These are phyloP conservation scores for Geoglossum cookeanum DNA, from an alignment of 2,329 filamentous ascomycete genomes.

Conservation along the genomic window DNA sequence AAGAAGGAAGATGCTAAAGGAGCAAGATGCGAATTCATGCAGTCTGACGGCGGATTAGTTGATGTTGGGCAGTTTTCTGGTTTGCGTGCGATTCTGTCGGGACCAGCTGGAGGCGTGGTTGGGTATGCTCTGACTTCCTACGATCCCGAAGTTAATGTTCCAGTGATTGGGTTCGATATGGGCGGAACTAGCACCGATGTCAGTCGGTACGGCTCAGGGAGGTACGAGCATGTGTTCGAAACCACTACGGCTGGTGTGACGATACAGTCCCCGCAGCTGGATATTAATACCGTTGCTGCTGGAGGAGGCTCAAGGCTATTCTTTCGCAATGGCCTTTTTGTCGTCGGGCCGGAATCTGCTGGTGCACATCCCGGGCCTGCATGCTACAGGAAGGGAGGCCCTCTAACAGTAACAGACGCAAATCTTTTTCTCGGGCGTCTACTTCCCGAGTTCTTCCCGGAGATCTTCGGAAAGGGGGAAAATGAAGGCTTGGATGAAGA, in stretches of 20 bases:
- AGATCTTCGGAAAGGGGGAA: constrained; percentile 85
- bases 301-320: constrained; percentile 73
- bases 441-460: constrained; percentile 80
- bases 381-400: constrained; percentile 78
- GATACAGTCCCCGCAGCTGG: constrained; percentile 77
- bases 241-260: constrained; percentile 88
- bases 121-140: constrained; percentile 86
- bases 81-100: constrained; percentile 67
- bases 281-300: constrained; percentile 89
- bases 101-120: constrained; percentile 82
- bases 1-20: constrained; percentile 43
- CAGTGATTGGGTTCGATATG: constrained; percentile 93
- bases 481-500: constrained; percentile 59
- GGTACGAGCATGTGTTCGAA: constrained; percentile 87
- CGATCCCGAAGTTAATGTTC: constrained; percentile 60
- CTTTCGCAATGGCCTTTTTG: constrained; percentile 76
- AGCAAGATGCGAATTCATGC: constrained; percentile 87
- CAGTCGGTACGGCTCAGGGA: constrained; percentile 64
- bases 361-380: constrained; percentile 78
- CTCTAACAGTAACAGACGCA: constrained; percentile 82
- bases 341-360: constrained; percentile 77
- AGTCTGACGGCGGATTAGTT: constrained; percentile 55
- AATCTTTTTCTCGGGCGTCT: constrained; percentile 72
- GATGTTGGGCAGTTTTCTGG: constrained; percentile 72
- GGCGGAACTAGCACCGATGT: constrained; percentile 86